Percentiles rank a stretch among this genome's conserved stretches.
phyloP scores from a whole-genome alignment of 2,329 filamentous ascomycete species.

The Aaosphaeria pasadenensis region DNA sequence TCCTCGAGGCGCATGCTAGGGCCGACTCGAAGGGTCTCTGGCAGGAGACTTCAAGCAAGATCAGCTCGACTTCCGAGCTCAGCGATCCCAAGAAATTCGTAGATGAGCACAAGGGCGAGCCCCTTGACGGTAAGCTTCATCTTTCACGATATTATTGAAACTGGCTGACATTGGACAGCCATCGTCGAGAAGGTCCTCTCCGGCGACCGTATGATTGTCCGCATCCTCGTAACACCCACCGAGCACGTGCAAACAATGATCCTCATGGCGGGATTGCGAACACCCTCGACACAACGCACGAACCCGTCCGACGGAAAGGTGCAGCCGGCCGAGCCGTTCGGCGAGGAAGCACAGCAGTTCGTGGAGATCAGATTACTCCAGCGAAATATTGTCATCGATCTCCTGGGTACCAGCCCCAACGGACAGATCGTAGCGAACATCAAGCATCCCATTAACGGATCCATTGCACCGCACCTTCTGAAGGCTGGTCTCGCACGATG shows the following conservation, averaged over 20 bases:
- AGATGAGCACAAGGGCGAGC: constrained; percentile 79
- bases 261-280: constrained; percentile 82
- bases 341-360: constrained; percentile 83
- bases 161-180: constrained; percentile 25
- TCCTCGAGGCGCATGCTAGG: constrained; percentile 74
- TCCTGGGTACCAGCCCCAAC: constrained; percentile 85
- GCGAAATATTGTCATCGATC: constrained; percentile 75
- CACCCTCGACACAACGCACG: constrained; percentile 83
- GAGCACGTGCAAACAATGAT: constrained; percentile 88
- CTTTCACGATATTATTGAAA: background rate
- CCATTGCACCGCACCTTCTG: constrained; percentile 87
- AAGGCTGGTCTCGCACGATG: constrained; percentile 87
- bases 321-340: constrained; percentile 83
- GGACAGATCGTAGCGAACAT: constrained; percentile 86
- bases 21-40: constrained; percentile 79
- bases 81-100: constrained; percentile 72
- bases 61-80: constrained; percentile 79
- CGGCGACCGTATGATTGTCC: constrained; percentile 81
- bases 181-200: constrained; percentile 89
- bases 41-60: constrained; percentile 61
- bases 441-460: constrained; percentile 78
- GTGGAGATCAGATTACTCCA: constrained; percentile 85
- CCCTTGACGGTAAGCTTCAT: constrained; percentile 61
- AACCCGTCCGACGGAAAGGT: constrained; percentile 75
- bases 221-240: constrained; percentile 74